Evolutionary conservation across 768 basidiomycete genomes (phyloP).

Genomic region (Boletus rubescentipes): DNA sequence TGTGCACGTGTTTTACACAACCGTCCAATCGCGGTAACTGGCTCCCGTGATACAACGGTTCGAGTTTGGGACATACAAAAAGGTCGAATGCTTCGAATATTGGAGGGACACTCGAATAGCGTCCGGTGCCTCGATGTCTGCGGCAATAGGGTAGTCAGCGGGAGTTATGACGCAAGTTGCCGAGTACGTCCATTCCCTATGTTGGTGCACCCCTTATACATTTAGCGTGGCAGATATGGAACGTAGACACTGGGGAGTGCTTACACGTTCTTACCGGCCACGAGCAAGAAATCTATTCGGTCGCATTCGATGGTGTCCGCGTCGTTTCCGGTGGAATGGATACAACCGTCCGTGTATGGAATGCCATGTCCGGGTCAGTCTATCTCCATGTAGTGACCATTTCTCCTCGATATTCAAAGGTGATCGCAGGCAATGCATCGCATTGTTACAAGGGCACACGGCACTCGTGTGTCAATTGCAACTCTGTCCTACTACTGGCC

Average conservation of each 20-base stretch:
- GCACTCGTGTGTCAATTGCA: conserved; percentile 91
- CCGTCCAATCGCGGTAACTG: conserved; percentile 85
- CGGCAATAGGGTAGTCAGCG: conserved; percentile 82
- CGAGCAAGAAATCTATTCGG: conserved; percentile 84
- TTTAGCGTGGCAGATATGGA: conserved; percentile 65
- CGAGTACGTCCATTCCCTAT: conserved; percentile 49
- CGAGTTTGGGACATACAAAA: conserved; percentile 92
- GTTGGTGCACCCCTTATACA: neutral
- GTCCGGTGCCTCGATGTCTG: conserved; percentile 89
- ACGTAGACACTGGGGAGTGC: conserved; percentile 87
- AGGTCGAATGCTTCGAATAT: conserved; percentile 61
- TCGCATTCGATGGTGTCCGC: conserved; percentile 83
- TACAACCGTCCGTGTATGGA: conserved; percentile 92
- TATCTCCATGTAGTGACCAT: neutral
- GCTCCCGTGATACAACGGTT: conserved; percentile 82
- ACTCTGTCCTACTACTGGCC: conserved; percentile 51
- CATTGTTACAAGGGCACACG: conserved; percentile 87
- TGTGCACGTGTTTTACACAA: conserved; percentile 87
- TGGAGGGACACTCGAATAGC: conserved; percentile 76
- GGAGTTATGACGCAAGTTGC: conserved; percentile 89
- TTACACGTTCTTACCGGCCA: conserved; percentile 81
- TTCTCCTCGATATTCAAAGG: neutral
- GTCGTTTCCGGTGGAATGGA: conserved; percentile 89
- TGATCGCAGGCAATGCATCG: conserved; percentile 64
- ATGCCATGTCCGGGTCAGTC: conserved; percentile 77